Conservation (phyloP, 768 basidiomycete genomes). For the Kwoniella bestiolae region DNA sequence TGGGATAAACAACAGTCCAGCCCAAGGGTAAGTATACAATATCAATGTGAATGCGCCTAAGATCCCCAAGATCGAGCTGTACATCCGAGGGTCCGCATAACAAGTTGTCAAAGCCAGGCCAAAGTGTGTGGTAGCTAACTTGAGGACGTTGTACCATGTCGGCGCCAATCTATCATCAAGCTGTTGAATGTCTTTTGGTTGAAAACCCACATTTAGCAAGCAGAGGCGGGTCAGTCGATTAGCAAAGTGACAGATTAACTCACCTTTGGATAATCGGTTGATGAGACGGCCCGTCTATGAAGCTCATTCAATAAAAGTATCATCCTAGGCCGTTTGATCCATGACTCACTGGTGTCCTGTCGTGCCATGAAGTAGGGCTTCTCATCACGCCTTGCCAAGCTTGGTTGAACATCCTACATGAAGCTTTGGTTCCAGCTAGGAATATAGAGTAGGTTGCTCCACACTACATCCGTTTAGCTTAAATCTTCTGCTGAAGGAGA, state of each 20-base stretch:
- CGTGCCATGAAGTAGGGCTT: conserved; percentile 71
- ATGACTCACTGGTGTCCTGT: conserved; percentile 63
- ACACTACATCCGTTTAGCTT: too few relatives aligned
- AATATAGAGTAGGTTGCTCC: conserved; percentile 39
- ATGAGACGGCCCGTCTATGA: conserved; percentile 48
- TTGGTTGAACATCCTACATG: conserved; percentile 63
- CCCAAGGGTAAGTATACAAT: conserved; percentile 42
- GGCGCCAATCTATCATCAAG: conserved; percentile 52
- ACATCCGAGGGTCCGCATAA: too few relatives aligned
- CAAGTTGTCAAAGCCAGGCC: too few relatives aligned
- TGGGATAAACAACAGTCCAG: conserved; percentile 44
- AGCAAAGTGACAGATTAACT: too few relatives aligned
- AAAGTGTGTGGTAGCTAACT: conserved; percentile 17
- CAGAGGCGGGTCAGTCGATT: too few relatives aligned
- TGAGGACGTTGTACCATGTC: conserved; percentile 34
- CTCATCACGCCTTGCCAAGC: conserved; percentile 66
- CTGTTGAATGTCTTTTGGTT: conserved; percentile 53
- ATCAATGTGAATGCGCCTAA: conserved; percentile 44
- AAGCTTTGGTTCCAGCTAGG: conserved; percentile 57
- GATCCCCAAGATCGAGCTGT: conserved; percentile 23
- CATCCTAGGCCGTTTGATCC: too few relatives aligned
- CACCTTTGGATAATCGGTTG: conserved; percentile 42
- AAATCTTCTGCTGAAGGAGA: too few relatives aligned
- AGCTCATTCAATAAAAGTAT: too few relatives aligned
- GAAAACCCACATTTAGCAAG: too few relatives aligned